phyloP scores from a whole-genome alignment of 768 basidiomycete genomes.

The Mycena kentingensis region DNA sequence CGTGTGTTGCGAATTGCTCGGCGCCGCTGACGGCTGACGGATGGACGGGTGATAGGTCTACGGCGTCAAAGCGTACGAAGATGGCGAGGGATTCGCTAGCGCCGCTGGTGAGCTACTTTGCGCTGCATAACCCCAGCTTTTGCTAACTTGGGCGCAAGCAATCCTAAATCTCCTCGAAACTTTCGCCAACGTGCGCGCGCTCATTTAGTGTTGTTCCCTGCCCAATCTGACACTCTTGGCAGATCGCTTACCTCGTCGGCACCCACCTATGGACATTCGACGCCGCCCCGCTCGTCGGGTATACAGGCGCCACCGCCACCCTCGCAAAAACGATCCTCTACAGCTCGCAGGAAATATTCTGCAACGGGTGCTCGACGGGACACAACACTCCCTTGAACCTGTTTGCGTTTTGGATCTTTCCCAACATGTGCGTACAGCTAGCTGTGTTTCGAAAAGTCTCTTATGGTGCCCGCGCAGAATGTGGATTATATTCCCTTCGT shows the following conservation, averaged over 20 bases:
- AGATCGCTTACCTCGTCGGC: slow-evolving; percentile 62
- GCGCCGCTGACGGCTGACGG: not conserved
- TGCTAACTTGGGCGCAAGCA: slow-evolving; percentile 43
- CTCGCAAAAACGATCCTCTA: slow-evolving; percentile 79
- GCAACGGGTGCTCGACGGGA: slow-evolving; percentile 62
- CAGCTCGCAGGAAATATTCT: slow-evolving; percentile 70
- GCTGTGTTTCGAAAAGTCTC: not conserved
- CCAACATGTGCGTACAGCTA: slow-evolving; percentile 58
- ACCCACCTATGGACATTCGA: slow-evolving; percentile 51
- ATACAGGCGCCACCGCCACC: slow-evolving; percentile 70
- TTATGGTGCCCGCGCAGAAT: slow-evolving; percentile 15
- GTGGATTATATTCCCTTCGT: slow-evolving; percentile 26
- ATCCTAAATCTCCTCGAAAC: slow-evolving; percentile 75
- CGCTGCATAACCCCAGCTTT: slow-evolving; percentile 4
- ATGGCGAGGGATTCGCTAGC: slow-evolving; percentile 70
- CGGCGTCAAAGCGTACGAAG: slow-evolving; percentile 62
- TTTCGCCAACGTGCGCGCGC: slow-evolving; percentile 53
- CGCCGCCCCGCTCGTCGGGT: slow-evolving; percentile 71
- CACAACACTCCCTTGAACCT: slow-evolving; percentile 56
- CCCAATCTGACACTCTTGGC: slow-evolving; percentile 4
- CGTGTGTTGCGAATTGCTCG: slow-evolving; percentile 17
- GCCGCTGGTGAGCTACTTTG: slow-evolving; percentile 60
- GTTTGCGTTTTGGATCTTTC: slow-evolving; percentile 64
- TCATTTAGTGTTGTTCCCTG: slow-evolving; percentile 3
- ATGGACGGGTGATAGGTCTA: slow-evolving; percentile 56